A percentile compares a stretch with the other conserved stretches of the same genome.
These are phyloP conservation scores for Jatropha multifida DNA, from an alignment of 441 rosid genomes.

Conservation along the genomic window DNA sequence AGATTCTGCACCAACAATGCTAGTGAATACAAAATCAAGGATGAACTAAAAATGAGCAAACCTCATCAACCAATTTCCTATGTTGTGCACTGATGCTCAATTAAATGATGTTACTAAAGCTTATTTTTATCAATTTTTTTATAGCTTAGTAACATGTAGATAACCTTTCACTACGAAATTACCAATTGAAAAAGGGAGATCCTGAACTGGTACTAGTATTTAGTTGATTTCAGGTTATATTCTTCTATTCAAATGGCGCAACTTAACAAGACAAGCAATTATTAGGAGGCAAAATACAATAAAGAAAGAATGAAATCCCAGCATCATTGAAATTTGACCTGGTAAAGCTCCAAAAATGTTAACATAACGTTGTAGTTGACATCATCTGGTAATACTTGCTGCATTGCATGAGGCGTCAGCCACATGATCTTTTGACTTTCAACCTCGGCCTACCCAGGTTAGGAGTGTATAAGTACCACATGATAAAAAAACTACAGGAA, in stretches of 20 bases:
- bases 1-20: slow-evolving; percentile 65
- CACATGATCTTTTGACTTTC: slow-evolving; percentile 94
- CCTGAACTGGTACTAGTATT: not conserved
- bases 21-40: slow-evolving; percentile 7
- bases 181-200: not conserved
- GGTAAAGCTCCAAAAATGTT: slow-evolving; percentile 89
- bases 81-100: not conserved
- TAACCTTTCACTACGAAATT: not conserved
- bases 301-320: not conserved
- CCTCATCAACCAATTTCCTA: not conserved
- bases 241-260: not conserved
- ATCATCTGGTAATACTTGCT: slow-evolving; percentile 92
- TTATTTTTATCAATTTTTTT: no score
- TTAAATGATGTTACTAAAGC: not conserved
- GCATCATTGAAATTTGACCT: slow-evolving; percentile 40
- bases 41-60: not conserved
- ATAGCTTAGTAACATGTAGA: not conserved
- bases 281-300: not conserved
- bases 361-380: slow-evolving; percentile 78
- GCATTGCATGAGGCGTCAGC: slow-evolving; percentile 88
- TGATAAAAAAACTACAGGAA: not conserved
- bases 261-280: not conserved
- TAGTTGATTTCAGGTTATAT: not conserved
- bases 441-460: slow-evolving; percentile 67
- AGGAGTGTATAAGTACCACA: slow-evolving; percentile 11